Base-by-base conservation (phyloP, 148 eudicot genomes). In the Arctostaphylos glauca region DNA sequence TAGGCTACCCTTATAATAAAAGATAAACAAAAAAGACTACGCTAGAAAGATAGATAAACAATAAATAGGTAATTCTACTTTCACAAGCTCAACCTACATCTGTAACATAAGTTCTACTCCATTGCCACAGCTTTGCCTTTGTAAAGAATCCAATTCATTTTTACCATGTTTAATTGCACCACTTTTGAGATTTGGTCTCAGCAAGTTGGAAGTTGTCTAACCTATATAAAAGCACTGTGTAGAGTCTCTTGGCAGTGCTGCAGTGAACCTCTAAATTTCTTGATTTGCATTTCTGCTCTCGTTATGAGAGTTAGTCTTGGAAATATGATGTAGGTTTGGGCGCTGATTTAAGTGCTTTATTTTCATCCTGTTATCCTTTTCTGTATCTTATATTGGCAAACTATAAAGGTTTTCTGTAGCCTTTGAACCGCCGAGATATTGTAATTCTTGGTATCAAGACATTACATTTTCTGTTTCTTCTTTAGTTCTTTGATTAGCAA, bases 141-240 rank as follows among this genome's bases (percentile, higher is more conserved):
- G 9, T 41, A 4, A 41, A 70, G 16, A 41, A 38, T 31, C 13
- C 48, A 70, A 13, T 31, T 70, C 48, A 2, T 38, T 41, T 14
- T 70, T 70, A 70, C 74, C 74, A 10, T 41, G 18, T 70, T 41
- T 70, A 31, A 41, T 41, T 41, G 48, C 47, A 70, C 74, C 74
- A 41, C 74, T 41, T 70, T 70, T 5, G n/a, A 70, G 74, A 70
- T 38, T 67, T 70, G 74, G 74, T 19, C n/a, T 68, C 46, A 41
- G 74, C 19, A 68, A 68, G 46, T 38, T 12, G 44, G 74, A 14
- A 68, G 74, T 68, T 68, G 19, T 68, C 47, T 68, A 68, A 68
- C 46, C 14, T 31, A 0, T 68, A 14, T 15, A 3, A 41, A 66
- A 66, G 9, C 43, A 66, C 9, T 66, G 3, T 23, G 71, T 23